Evolutionary conservation across 2,329 filamentous ascomycete species (phyloP).

Genomic region (Fusarium sp.): DNA sequence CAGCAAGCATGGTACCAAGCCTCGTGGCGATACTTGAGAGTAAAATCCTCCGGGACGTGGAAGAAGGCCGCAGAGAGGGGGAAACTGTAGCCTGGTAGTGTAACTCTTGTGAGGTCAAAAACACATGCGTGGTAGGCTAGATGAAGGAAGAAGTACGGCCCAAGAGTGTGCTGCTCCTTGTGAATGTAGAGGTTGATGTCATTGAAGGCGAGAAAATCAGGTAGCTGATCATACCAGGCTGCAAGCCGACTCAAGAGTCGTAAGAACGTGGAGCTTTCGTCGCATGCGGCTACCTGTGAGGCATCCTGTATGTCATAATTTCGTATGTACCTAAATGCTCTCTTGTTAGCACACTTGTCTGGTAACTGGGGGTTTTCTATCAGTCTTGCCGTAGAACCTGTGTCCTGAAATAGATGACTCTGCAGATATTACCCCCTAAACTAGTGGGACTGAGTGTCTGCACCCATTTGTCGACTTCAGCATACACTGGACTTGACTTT

Average conservation of each 20-base stretch:
- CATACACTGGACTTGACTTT: neutral
- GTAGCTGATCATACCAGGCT: neutral
- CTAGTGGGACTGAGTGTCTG: neutral
- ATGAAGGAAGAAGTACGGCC: neutral
- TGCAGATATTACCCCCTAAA: neutral
- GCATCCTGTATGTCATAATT: neutral
- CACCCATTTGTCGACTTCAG: neutral
- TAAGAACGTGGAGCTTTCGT: neutral
- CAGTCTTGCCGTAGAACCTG: neutral
- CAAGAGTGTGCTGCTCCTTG: conserved; percentile 1
- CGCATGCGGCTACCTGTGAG: neutral
- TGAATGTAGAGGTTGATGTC: conserved; percentile 7
- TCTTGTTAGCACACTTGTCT: neutral
- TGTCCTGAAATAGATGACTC: neutral
- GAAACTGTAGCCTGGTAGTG: neutral
- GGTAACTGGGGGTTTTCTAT: too few relatives aligned
- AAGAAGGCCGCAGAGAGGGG: neutral
- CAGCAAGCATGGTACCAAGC: neutral
- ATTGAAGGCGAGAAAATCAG: conserved; percentile 6
- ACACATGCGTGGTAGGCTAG: neutral
- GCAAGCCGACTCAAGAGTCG: neutral
- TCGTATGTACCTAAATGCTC: neutral
- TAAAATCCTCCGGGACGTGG: neutral
- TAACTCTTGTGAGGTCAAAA: neutral
- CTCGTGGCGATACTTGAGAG: neutral